Base-by-base conservation (phyloP, 2,329 filamentous ascomycete genomes). In the Didymella pomorum region DNA sequence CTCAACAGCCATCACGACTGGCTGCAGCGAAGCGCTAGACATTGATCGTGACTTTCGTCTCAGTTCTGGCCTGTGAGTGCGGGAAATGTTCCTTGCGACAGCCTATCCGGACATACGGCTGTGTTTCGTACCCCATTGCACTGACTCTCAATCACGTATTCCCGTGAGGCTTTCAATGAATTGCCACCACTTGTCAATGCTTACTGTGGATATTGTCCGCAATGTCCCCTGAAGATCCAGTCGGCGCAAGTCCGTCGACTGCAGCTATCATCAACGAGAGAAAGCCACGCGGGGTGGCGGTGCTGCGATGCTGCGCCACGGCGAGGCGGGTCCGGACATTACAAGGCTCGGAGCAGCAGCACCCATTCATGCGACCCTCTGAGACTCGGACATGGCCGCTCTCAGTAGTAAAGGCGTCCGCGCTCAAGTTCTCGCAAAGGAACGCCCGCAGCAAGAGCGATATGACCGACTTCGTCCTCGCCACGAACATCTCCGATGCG, bases 371-470 rank as follows among this genome's bases (percentile, higher is more conserved):
- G 53, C 59, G 42, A n/a, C 12, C 26, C 42, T 33, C 9, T 31
- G 12, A 31, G 29, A 14, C 12, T 14, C 29, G 26, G 5, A 11
- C 28, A 42, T n/a, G 20, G 10, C 28, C 16, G 8, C 20, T 20
- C 31, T 70, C 50, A 73, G 45, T 28, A 53, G 46, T 74, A 72
- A 2, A 73, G 64, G 12, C 71, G 67, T 9, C 62, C 71, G 56
- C 66, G 48, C 33, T 75, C 71, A 9, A 75, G 43, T 41, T 69
- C 69, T 2, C 69, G 64, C 14, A 71, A 1, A 2, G 71, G 67
- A 5, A 68, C 65, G 1, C 72, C 72, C 0, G 73, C 68, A 14
- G 75, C 71, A n/a, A 78, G 62, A 0, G 74, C 75, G 37, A 78
- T 71, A 41, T 77, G 75, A 0, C 75, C 76, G n/a, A 76, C 56